A percentile compares a stretch with the other conserved stretches of the same genome.
These are phyloP conservation scores for Thamnidium elegans DNA, from an alignment of 192 early-diverging fungal genomes.

Conservation along the genomic window DNA sequence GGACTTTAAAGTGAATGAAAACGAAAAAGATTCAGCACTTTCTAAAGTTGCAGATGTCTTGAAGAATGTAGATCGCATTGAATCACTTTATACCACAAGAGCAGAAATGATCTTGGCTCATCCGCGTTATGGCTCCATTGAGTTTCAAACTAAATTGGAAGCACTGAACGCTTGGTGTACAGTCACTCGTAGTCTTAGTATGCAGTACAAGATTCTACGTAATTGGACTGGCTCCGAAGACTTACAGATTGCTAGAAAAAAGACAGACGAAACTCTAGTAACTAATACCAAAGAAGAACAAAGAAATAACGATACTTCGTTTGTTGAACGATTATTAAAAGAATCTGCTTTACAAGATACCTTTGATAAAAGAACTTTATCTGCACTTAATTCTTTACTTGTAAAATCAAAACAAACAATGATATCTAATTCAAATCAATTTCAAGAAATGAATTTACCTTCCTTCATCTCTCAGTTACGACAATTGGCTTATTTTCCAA, in stretches of 20 bases:
- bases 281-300: neutral
- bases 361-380: slow-evolving; percentile 68
- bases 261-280: neutral
- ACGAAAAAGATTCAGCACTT: slow-evolving; percentile 42
- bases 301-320: slow-evolving; percentile 55
- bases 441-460: slow-evolving; percentile 72
- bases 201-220: slow-evolving; percentile 71
- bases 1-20: slow-evolving; percentile 46
- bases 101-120: slow-evolving; percentile 58
- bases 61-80: slow-evolving; percentile 74
- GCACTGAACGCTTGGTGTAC: slow-evolving; percentile 78
- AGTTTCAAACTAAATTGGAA: slow-evolving; percentile 67
- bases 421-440: slow-evolving; percentile 61
- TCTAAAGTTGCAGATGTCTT: slow-evolving; percentile 66
- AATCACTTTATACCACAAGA: slow-evolving; percentile 74
- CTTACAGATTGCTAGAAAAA: slow-evolving; percentile 50
- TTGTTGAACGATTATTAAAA: slow-evolving; percentile 83
- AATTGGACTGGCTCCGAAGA: slow-evolving; percentile 81
- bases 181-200: slow-evolving; percentile 64
- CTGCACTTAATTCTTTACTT: slow-evolving; percentile 59
- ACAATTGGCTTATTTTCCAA: slow-evolving; percentile 72
- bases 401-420: slow-evolving; percentile 63
- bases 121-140: slow-evolving; percentile 62
- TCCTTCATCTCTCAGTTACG: slow-evolving; percentile 63
- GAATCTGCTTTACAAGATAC: slow-evolving; percentile 77